Conservation (phyloP, 371 early-diverging fungal genomes). For the Funneliformis caledonium region DNA sequence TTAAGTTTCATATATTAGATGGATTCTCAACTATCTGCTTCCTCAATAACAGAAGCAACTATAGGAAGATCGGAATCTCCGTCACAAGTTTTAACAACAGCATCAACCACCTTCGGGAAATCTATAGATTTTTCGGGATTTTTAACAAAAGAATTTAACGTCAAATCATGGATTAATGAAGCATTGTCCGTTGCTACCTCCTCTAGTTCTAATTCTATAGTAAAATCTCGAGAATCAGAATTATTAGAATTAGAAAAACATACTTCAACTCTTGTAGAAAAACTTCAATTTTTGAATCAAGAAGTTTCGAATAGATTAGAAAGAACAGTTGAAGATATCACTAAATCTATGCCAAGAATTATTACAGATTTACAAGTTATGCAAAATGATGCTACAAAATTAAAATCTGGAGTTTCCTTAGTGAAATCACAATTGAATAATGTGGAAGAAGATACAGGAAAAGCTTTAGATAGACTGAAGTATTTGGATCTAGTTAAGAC, state of each 20-base stretch:
- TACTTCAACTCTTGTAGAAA: slow-evolving; percentile 56
- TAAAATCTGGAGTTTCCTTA: slow-evolving; percentile 55
- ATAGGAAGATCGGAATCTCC: background rate
- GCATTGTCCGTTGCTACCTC: slow-evolving; percentile 44
- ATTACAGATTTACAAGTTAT: slow-evolving; percentile 69
- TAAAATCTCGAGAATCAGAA: background rate
- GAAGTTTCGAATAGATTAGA: slow-evolving; percentile 58
- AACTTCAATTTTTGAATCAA: slow-evolving; percentile 62
- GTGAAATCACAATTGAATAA: slow-evolving; percentile 55
- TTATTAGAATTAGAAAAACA: slow-evolving; percentile 45
- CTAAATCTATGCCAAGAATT: slow-evolving; percentile 64
- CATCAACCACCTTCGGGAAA: background rate
- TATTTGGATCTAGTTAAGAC: slow-evolving; percentile 70
- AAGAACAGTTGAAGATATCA: slow-evolving; percentile 53
- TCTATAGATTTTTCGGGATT: slow-evolving; percentile 40
- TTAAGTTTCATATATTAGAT: background rate
- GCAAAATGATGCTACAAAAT: slow-evolving; percentile 57
- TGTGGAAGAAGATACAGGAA: slow-evolving; percentile 51
- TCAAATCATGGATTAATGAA: slow-evolving; percentile 70
- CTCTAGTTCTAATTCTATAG: background rate
- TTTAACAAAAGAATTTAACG: slow-evolving; percentile 56
- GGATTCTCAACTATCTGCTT: background rate
- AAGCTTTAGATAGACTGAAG: slow-evolving; percentile 65
- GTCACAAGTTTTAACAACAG: background rate
- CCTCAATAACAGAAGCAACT: background rate